Base-by-base conservation (phyloP, 345 rosid genomes). In the Draba incana region DNA sequence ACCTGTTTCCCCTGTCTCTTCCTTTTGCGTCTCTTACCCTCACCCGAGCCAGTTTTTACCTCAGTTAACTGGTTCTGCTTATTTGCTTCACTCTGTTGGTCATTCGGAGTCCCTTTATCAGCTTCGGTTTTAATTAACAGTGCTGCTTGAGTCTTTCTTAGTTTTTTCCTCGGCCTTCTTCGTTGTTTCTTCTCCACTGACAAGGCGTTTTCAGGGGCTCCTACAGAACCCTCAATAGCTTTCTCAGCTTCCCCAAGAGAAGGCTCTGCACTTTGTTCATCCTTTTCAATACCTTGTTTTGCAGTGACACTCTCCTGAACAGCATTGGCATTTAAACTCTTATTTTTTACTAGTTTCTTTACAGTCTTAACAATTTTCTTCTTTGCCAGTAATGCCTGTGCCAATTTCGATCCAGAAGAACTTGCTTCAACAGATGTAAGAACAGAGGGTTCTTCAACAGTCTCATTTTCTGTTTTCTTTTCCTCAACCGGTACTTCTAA, bases 111-210 rank as follows among this genome's bases (percentile, higher is more conserved):
- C 59, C 10, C 72, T 59, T 51, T 70, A 24, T 60, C 76, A 45
- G 62, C 48, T 35, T 33, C 11, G 4, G 39, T 62, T 63, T 77
- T 69, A 71, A 42, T 52, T 28, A 71, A 46, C 33, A 44, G 70
- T 62, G 74, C 76, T 28, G 66, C 81, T 20, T 72, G 42, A 63
- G 80, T 33, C 75, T 90, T 88, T 25, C 49, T 70, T 37, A 77
- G 66, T 56, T 65, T 81, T n/a, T 72, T 80, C 77, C 55, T 84
- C 64, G 69, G 49, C 58, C 72, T 72, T 38, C 71, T 71, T 42
- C 71, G 59, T 20, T 57, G 64, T 80, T 70, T 68, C 43, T 66
- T 80, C 65, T 64, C 57, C 53, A 84, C 56, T 65, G 82, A 12
- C 57, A 74, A 70, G 24, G 72, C 69, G 57, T 68, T 74, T 48